phyloP scores from a whole-genome alignment of 2,329 filamentous ascomycete species.

The Beauveria sp. region DNA sequence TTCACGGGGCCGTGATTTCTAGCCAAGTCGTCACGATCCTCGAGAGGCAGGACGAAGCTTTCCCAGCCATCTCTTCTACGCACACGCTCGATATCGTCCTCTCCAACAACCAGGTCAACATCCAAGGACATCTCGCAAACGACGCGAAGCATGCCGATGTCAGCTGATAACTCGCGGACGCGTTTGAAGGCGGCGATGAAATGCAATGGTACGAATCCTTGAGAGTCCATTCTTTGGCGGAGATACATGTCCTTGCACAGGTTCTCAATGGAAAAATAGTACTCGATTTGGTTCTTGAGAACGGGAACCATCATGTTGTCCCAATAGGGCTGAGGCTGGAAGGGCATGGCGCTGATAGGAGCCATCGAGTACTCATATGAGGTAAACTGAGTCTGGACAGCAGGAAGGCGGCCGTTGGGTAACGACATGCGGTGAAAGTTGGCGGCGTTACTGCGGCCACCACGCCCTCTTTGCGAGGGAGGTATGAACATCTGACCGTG shows the following conservation, averaged over 20 bases:
- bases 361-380: constrained; percentile 33
- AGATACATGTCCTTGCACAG: constrained; percentile 88
- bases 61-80: constrained; percentile 71
- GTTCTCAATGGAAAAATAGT: constrained; percentile 96
- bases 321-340: constrained; percentile 39
- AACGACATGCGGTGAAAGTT: constrained; percentile 34
- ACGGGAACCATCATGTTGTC: constrained; percentile 39
- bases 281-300: constrained; percentile 58
- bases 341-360: constrained; percentile 30
- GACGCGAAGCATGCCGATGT: constrained; percentile 65
- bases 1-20: constrained; percentile 60
- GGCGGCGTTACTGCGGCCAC: constrained; percentile 23
- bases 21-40: constrained; percentile 64
- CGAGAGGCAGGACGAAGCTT: constrained; percentile 66
- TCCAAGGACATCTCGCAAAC: constrained; percentile 65
- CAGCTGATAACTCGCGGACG: constrained; percentile 39
- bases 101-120: constrained; percentile 67
- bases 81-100: constrained; percentile 72
- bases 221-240: constrained; percentile 85
- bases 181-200: constrained; percentile 84
- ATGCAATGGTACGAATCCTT: constrained; percentile 78
- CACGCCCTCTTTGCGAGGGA: constrained; percentile 23
- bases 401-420: constrained; percentile 30
- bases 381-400: constrained; percentile 28
- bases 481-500: constrained; percentile 29